A percentile compares a stretch with the other conserved stretches of the same genome.
phyloP scores from a whole-genome alignment of 2,329 filamentous ascomycete species.

The Chalara sp. region DNA sequence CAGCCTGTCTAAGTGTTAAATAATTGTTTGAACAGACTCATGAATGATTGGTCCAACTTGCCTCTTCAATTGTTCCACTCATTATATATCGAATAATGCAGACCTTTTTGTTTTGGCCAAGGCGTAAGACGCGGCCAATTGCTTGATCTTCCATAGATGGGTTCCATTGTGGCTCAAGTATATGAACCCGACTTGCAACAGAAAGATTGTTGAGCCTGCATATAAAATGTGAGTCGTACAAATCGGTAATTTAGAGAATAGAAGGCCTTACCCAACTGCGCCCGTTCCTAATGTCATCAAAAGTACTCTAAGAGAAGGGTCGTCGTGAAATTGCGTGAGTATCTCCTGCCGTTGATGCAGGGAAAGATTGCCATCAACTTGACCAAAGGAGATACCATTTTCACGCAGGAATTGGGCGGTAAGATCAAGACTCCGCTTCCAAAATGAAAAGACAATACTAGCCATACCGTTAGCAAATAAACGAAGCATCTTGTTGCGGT shows the following conservation, averaged over 20 bases:
- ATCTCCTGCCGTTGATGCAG: slow-evolving; percentile 34
- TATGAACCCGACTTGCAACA: slow-evolving; percentile 6
- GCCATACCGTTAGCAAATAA: neutral
- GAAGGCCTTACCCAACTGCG: slow-evolving; percentile 36
- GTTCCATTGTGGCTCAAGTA: slow-evolving; percentile 10
- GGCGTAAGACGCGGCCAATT: slow-evolving; percentile 4
- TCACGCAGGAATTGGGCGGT: slow-evolving; percentile 33
- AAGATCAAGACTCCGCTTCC: slow-evolving; percentile 40
- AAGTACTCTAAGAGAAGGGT: slow-evolving; percentile 34
- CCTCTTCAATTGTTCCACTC: slow-evolving; percentile 5
- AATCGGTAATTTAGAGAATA: neutral
- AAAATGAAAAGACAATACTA: slow-evolving; percentile 44
- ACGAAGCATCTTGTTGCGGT: neutral
- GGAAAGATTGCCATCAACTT: slow-evolving; percentile 41
- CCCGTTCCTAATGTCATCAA: slow-evolving; percentile 43
- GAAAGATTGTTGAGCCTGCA: slow-evolving; percentile 6
- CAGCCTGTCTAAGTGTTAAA: neutral
- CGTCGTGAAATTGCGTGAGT: slow-evolving; percentile 32
- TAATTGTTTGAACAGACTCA: neutral
- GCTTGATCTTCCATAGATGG: slow-evolving; percentile 7
- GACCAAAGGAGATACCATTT: slow-evolving; percentile 28
- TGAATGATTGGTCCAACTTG: neutral
- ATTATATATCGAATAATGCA: slow-evolving; percentile 6
- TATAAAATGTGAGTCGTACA: neutral
- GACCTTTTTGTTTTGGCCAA: slow-evolving; percentile 6